phyloP scores from a whole-genome alignment of 768 basidiomycete species.

The Lactarius sanguifluus region DNA sequence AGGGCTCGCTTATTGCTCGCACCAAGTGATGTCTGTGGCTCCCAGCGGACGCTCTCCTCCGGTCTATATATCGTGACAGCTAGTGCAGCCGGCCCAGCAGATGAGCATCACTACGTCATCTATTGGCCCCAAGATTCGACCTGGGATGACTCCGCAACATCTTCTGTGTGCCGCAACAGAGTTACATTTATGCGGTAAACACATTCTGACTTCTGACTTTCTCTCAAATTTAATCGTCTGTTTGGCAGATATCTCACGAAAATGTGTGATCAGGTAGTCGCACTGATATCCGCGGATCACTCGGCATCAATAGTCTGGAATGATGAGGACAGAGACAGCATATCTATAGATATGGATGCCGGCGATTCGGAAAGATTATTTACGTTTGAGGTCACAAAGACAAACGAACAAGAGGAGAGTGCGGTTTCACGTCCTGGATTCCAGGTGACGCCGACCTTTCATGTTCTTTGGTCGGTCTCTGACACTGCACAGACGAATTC shows the following conservation, averaged over 20 bases:
- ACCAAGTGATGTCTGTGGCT: constrained; percentile 18
- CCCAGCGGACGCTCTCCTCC: constrained; percentile 41
- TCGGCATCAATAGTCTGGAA: constrained; percentile 46
- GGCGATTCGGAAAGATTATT: constrained; percentile 49
- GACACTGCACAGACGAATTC: not conserved
- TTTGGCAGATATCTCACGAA: constrained; percentile 10
- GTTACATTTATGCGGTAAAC: constrained; percentile 60
- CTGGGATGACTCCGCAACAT: constrained; percentile 51
- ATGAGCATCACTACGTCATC: constrained; percentile 41
- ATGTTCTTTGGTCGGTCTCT: not conserved
- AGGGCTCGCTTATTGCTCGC: constrained; percentile 31
- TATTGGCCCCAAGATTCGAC: constrained; percentile 39
- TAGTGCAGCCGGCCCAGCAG: constrained; percentile 10
- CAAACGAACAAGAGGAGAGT: constrained; percentile 53
- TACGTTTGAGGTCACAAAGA: constrained; percentile 54
- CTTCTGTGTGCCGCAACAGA: constrained; percentile 50
- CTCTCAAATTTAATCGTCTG: not conserved
- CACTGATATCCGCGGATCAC: constrained; percentile 51
- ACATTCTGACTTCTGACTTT: not conserved
- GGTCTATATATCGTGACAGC: constrained; percentile 48
- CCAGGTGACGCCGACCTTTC: constrained; percentile 37
- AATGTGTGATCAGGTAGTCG: constrained; percentile 52
- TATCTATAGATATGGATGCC: constrained; percentile 39
- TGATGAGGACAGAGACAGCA: constrained; percentile 33
- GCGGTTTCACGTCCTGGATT: constrained; percentile 47